Evolutionary conservation across 2,329 filamentous ascomycete species (phyloP).

Genomic region (Fusarium sp.): DNA sequence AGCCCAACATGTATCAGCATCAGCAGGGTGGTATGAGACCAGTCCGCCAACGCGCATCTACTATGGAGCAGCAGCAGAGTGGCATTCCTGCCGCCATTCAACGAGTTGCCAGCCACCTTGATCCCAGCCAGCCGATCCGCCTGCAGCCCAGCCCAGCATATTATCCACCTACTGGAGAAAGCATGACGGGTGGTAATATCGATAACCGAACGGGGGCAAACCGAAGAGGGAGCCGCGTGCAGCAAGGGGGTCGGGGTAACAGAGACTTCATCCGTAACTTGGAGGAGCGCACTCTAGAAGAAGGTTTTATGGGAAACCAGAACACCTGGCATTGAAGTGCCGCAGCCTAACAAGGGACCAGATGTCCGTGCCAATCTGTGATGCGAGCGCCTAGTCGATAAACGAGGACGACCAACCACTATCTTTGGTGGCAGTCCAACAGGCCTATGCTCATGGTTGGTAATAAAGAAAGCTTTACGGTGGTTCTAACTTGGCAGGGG

Average conservation of each 20-base stretch:
- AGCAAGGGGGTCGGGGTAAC: conserved; percentile 70
- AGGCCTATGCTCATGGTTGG: conserved; percentile 30
- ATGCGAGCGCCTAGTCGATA: conserved; percentile 21
- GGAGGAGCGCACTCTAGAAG: conserved; percentile 93
- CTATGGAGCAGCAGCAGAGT: conserved; percentile 94
- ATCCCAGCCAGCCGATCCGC: conserved; percentile 92
- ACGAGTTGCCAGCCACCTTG: conserved; percentile 93
- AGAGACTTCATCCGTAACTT: conserved; percentile 94
- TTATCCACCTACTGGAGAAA: conserved; percentile 91
- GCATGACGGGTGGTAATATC: conserved; percentile 68
- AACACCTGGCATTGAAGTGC: conserved; percentile 72
- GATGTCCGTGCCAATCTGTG: conserved; percentile 31
- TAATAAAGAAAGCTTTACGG: conserved; percentile 18
- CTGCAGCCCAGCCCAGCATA: conserved; percentile 96
- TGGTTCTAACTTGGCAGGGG: conserved; percentile 24
- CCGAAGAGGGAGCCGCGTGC: conserved; percentile 79
- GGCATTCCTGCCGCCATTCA: conserved; percentile 94
- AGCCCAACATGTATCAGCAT: conserved; percentile 71
- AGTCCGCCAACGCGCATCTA: conserved; percentile 89
- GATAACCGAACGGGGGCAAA: conserved; percentile 69
- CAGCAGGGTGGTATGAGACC: conserved; percentile 74
- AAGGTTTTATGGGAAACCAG: conserved; percentile 81
- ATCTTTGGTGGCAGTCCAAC: conserved; percentile 21
- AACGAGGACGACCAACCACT: conserved; percentile 10
- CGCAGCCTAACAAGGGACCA: conserved; percentile 31